phyloP scores from a whole-genome alignment of 1,284 basidiomycete species.

The Cutaneotrichosporon cavernicola region DNA sequence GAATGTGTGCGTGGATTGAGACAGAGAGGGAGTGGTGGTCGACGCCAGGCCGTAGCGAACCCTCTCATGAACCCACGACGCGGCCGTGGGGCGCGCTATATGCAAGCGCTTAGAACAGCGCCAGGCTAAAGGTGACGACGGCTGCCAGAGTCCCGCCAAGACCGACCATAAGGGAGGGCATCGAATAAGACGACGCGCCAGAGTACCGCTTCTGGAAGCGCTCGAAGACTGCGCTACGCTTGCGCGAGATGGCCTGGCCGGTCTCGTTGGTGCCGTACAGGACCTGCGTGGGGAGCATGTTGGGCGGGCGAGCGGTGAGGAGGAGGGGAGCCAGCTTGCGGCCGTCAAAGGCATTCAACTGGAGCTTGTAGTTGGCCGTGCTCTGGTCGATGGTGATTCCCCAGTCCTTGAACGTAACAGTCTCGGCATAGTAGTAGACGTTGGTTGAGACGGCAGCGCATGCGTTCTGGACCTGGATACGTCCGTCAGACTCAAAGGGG shows the following conservation, averaged over 20 bases:
- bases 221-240: not conserved
- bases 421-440: slow-evolving; percentile 72
- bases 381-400: slow-evolving; percentile 47
- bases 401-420: slow-evolving; percentile 49
- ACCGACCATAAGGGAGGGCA: slow-evolving; percentile 1
- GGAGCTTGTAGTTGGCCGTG: slow-evolving; percentile 42
- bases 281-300: slow-evolving; percentile 53
- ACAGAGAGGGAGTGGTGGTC: not conserved
- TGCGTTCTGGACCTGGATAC: slow-evolving; percentile 85
- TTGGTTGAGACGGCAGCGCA: slow-evolving; percentile 82
- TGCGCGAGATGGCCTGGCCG: slow-evolving; percentile 10
- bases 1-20: not conserved
- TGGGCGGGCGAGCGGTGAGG: slow-evolving; percentile 49
- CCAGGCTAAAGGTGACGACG: slow-evolving; percentile 9
- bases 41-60: slow-evolving; percentile 1
- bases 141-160: slow-evolving; percentile 7
- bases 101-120: slow-evolving; percentile 10
- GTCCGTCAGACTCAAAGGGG: slow-evolving; percentile 72
- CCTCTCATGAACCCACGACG: slow-evolving; percentile 5
- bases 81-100: not conserved
- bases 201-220: slow-evolving; percentile 9
- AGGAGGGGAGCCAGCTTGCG: slow-evolving; percentile 51
- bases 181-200: not conserved
- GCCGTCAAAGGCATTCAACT: slow-evolving; percentile 51
- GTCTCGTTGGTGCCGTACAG: slow-evolving; percentile 50